These are phyloP conservation scores for Fusarium ambrosium DNA, from an alignment of 2,329 filamentous ascomycete genomes.

Conservation along the genomic window DNA sequence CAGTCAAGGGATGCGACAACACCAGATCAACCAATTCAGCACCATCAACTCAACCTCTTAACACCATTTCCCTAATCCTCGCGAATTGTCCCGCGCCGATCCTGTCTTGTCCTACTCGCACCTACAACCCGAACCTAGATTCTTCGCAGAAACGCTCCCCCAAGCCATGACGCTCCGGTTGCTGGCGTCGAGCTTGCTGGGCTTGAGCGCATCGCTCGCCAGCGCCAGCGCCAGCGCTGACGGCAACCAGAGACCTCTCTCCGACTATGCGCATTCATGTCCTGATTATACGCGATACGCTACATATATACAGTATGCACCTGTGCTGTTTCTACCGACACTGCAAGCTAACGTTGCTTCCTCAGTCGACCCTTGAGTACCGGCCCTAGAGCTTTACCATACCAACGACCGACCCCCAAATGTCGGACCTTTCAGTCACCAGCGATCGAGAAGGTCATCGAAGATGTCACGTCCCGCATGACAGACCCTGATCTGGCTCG, in stretches of 20 bases:
- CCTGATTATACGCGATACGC: conserved; percentile 59
- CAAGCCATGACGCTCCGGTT: conserved; percentile 47
- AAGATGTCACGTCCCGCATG: conserved; percentile 83
- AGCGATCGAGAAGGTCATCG: conserved; percentile 88
- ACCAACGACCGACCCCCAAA: conserved; percentile 82
- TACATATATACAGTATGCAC: conserved; percentile 55
- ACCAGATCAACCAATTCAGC: conserved; percentile 13
- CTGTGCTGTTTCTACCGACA: neutral
- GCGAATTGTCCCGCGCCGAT: neutral
- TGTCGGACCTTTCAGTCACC: conserved; percentile 93
- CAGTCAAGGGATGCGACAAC: conserved; percentile 31
- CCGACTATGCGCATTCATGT: conserved; percentile 50
- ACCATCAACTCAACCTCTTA: neutral
- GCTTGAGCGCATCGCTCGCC: conserved; percentile 40
- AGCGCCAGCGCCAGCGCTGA: conserved; percentile 36
- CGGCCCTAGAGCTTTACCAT: conserved; percentile 85
- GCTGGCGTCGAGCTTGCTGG: conserved; percentile 46
- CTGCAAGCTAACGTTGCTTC: conserved; percentile 15
- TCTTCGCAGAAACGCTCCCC: neutral
- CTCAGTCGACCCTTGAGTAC: conserved; percentile 81
- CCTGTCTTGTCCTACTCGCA: neutral
- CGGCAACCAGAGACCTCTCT: conserved; percentile 45
- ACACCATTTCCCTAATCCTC: neutral
- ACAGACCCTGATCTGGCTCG: conserved; percentile 89
- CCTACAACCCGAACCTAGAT: neutral